Percentiles rank a stretch among this genome's conserved stretches.
phyloP scores from a whole-genome alignment of 805 yeast genomes.

The Blastobotrys peoriensis region DNA sequence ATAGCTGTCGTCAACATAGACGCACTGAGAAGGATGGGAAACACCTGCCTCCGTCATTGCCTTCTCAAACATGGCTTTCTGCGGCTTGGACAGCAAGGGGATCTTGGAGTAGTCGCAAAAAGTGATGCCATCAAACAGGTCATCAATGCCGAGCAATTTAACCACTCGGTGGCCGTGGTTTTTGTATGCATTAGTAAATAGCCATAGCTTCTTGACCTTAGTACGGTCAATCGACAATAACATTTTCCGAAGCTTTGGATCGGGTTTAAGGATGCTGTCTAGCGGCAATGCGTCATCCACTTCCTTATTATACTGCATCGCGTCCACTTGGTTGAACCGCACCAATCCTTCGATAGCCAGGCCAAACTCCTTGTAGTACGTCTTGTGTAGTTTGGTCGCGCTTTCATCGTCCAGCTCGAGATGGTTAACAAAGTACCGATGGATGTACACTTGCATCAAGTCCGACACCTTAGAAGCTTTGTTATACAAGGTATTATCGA shows the following conservation, averaged over 20 bases:
- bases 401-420: conserved; percentile 61
- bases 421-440: conserved; percentile 65
- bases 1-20: conserved; percentile 84
- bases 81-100: conserved; percentile 84
- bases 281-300: conserved; percentile 93
- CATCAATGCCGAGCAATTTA: conserved; percentile 79
- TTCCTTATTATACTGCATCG: conserved; percentile 76
- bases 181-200: conserved; percentile 90
- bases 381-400: conserved; percentile 63
- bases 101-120: conserved; percentile 72
- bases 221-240: conserved; percentile 34
- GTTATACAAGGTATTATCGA: conserved; percentile 75
- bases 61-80: conserved; percentile 55
- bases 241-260: conserved; percentile 29
- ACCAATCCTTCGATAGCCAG: conserved; percentile 87
- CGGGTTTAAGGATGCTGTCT: conserved; percentile 65
- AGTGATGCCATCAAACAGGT: conserved; percentile 87
- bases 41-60: conserved; percentile 57
- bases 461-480: conserved; percentile 73
- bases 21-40: conserved; percentile 42
- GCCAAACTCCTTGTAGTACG: conserved; percentile 82
- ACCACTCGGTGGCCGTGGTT: conserved; percentile 83
- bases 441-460: conserved; percentile 81
- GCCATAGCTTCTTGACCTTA: conserved; percentile 73
- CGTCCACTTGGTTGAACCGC: conserved; percentile 62